Percentiles rank a stretch among this genome's conserved stretches.
Conservation (phyloP, 257 asterid genomes). For the Coffea canephora region DNA sequence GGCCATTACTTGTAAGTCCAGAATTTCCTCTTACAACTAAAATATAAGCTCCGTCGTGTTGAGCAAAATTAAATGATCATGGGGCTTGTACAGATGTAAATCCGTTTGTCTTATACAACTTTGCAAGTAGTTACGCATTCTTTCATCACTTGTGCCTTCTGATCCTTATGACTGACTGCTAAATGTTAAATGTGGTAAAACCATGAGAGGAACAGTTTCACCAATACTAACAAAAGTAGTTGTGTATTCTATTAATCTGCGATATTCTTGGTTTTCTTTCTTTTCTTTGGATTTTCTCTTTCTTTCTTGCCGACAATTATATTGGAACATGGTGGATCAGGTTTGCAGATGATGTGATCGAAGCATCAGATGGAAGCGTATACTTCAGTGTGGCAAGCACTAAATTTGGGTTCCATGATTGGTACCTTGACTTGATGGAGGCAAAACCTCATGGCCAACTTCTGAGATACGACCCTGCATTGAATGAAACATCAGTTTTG, state of each 20-base stretch:
- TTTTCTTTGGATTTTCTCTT: neutral
- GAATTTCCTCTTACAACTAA: neutral
- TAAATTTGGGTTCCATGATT: slow-evolving; percentile 36
- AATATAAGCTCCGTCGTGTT: neutral
- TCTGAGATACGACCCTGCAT: slow-evolving; percentile 44
- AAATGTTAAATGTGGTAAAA: too few relatives aligned
- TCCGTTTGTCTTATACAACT: neutral
- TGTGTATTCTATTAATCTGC: neutral
- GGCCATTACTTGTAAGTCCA: neutral
- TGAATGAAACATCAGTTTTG: slow-evolving; percentile 37
- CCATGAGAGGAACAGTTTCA: too few relatives aligned
- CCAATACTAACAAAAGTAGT: too few relatives aligned
- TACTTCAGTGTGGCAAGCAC: slow-evolving; percentile 64
- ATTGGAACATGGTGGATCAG: slow-evolving; percentile 22
- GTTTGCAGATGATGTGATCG: slow-evolving; percentile 67
- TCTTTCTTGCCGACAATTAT: neutral
- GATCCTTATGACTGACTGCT: too few relatives aligned
- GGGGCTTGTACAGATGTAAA: neutral
- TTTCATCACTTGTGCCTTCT: too few relatives aligned
- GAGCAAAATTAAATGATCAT: neutral
- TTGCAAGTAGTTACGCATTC: too few relatives aligned
- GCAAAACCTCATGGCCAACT: slow-evolving; percentile 59
- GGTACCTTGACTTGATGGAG: slow-evolving; percentile 59
- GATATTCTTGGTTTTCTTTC: neutral
- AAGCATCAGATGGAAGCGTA: slow-evolving; percentile 55